These are phyloP conservation scores for Hygrophoropsis aurantiaca DNA, from an alignment of 768 basidiomycete species.

Conservation along the genomic window DNA sequence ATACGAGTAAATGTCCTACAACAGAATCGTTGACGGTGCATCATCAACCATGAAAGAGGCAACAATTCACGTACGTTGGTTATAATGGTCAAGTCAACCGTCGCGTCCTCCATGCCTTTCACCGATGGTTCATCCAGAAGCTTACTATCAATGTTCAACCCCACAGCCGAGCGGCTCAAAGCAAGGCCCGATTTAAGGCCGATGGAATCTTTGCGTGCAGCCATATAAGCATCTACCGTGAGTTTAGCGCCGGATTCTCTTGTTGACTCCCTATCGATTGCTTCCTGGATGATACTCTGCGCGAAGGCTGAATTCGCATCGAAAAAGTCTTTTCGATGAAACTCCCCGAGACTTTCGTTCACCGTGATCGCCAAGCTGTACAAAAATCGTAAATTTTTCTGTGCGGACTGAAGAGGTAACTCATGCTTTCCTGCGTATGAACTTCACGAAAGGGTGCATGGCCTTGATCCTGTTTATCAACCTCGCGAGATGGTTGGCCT, in stretches of 20 bases:
- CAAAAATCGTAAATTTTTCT: background rate
- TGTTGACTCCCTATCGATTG: constrained; percentile 14
- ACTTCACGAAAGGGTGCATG: constrained; percentile 7
- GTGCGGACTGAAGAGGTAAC: background rate
- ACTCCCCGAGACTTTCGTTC: constrained; percentile 10
- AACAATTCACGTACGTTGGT: constrained; percentile 12
- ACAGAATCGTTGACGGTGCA: background rate
- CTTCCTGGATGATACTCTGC: constrained; percentile 16
- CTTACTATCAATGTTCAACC: constrained; percentile 11
- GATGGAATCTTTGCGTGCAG: constrained; percentile 9
- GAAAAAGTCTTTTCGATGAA: constrained; percentile 1
- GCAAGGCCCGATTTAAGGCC: constrained; percentile 13
- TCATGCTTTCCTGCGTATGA: constrained; percentile 14
- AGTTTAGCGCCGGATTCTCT: constrained; percentile 1
- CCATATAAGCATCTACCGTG: constrained; percentile 15
- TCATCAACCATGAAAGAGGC: background rate
- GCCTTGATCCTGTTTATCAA: too few species aligned
- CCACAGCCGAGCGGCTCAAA: constrained; percentile 15
- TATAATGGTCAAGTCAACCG: constrained; percentile 14
- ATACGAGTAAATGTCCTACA: constrained; percentile 24
- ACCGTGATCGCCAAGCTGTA: constrained; percentile 6
- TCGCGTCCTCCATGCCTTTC: constrained; percentile 9
- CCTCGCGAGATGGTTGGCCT: too few species aligned
- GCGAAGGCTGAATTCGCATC: constrained; percentile 14
- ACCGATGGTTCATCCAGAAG: constrained; percentile 11